A percentile compares a stretch with the other conserved stretches of the same genome.
phyloP scores from a whole-genome alignment of 1,284 basidiomycete species.

The Meripilus lineatus region DNA sequence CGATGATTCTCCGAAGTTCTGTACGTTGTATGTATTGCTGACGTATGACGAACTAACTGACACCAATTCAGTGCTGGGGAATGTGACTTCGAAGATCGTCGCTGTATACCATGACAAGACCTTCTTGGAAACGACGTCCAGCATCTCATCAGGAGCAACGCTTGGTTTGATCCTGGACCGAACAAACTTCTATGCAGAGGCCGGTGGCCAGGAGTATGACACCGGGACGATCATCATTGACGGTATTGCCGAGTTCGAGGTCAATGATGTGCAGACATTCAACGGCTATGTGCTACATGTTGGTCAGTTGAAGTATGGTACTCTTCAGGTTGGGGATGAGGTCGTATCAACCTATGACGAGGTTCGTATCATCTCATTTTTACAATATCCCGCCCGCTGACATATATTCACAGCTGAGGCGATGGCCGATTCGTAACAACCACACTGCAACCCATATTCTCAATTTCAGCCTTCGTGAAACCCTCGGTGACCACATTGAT shows the following conservation, averaged over 20 bases:
- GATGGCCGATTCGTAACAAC: conserved; percentile 95
- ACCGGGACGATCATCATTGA: conserved; percentile 94
- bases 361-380: conserved; percentile 30
- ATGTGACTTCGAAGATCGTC: conserved; percentile 74
- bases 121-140: conserved; percentile 68
- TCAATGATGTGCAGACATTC: conserved; percentile 87
- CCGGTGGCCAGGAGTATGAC: conserved; percentile 96
- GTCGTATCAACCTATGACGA: conserved; percentile 78
- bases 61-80: conserved; percentile 55
- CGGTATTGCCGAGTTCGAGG: conserved; percentile 88
- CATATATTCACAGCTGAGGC: conserved; percentile 57
- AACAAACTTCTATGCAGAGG: conserved; percentile 98
- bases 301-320: conserved; percentile 78
- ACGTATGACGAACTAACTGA: conserved; percentile 1
- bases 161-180: conserved; percentile 91
- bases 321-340: conserved; percentile 62
- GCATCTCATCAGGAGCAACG: conserved; percentile 56
- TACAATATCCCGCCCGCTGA: conserved; percentile 4
- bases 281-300: conserved; percentile 89
- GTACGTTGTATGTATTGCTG: conserved; percentile 41
- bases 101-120: conserved; percentile 83
- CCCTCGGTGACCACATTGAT: conserved; percentile 95
- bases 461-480: conserved; percentile 89
- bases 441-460: conserved; percentile 99
- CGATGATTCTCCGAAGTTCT: conserved; percentile 88